Evolutionary conservation across 345 rosid genomes (phyloP).

Genomic region (Citrus unshiu): DNA sequence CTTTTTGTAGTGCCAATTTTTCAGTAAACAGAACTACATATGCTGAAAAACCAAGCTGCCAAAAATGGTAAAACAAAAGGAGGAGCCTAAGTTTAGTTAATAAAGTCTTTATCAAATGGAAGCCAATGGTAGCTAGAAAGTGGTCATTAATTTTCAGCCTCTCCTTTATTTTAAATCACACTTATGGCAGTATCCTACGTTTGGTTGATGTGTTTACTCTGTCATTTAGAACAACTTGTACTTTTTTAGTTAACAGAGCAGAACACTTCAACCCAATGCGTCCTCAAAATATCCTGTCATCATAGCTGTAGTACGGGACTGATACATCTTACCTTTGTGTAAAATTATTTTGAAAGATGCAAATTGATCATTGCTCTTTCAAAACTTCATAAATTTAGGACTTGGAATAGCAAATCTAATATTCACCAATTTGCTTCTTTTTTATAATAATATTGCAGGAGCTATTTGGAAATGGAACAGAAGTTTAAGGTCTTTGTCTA

Average conservation of each 20-base stretch:
- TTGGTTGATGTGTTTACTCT: neutral
- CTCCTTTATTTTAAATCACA: neutral
- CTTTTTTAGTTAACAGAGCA: neutral
- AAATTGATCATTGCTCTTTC: neutral
- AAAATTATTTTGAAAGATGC: neutral
- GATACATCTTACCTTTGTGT: neutral
- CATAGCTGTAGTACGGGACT: neutral
- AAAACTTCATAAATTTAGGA: neutral
- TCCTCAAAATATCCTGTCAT: neutral
- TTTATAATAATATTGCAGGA: constrained; percentile 33
- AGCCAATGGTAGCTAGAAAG: too few relatives aligned
- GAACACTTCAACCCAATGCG: neutral
- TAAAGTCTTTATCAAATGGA: neutral
- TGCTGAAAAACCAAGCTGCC: neutral
- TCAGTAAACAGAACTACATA: too few relatives aligned
- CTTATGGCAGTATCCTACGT: neutral
- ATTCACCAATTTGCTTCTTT: neutral
- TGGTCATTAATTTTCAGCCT: neutral
- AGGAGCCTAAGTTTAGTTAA: neutral
- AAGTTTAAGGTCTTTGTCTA: constrained; percentile 70
- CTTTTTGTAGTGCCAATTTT: too few relatives aligned
- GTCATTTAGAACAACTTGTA: neutral
- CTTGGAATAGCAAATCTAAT: neutral
- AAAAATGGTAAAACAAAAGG: neutral
- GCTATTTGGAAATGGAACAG: constrained; percentile 90